Percentiles rank a stretch among this genome's conserved stretches.
phyloP scores from a whole-genome alignment of 768 basidiomycete genomes.

The Rubroboletus satanas region DNA sequence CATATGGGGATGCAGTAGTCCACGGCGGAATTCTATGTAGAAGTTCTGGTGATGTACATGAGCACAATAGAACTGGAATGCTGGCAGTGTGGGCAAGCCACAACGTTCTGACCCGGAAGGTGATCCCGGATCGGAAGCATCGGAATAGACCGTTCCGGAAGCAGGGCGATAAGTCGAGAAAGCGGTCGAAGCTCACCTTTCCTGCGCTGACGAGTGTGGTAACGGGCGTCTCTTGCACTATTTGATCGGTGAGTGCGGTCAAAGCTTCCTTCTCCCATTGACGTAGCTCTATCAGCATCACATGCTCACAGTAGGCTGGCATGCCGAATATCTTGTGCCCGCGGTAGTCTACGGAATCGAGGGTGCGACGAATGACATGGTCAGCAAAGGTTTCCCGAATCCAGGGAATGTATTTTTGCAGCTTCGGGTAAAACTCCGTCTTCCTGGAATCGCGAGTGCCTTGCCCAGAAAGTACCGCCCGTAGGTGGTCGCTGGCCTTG shows the following conservation, averaged over 20 bases:
- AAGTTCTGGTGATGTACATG: not conserved
- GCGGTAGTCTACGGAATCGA: not conserved
- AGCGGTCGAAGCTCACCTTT: not conserved
- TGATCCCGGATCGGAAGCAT: no score
- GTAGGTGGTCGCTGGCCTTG: not conserved
- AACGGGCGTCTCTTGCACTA: conserved; percentile 3
- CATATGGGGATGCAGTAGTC: not conserved
- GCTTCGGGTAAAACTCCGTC: not conserved
- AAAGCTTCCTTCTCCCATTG: conserved; percentile 4
- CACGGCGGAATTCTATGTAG: not conserved
- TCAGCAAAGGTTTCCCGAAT: not conserved
- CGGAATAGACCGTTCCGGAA: no score
- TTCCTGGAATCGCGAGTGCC: not conserved
- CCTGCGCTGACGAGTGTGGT: not conserved
- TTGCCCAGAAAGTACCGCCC: not conserved
- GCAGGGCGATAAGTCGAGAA: no score
- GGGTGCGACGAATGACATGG: not conserved
- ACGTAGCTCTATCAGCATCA: not conserved
- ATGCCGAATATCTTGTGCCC: not conserved
- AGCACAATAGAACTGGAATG: no score
- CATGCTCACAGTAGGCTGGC: not conserved
- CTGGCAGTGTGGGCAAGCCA: no score
- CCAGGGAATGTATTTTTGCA: not conserved
- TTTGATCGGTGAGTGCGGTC: conserved; percentile 6
- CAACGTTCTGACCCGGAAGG: no score